Base-by-base conservation (phyloP, 2,329 filamentous ascomycete genomes). In the Fusarium xylarioides region DNA sequence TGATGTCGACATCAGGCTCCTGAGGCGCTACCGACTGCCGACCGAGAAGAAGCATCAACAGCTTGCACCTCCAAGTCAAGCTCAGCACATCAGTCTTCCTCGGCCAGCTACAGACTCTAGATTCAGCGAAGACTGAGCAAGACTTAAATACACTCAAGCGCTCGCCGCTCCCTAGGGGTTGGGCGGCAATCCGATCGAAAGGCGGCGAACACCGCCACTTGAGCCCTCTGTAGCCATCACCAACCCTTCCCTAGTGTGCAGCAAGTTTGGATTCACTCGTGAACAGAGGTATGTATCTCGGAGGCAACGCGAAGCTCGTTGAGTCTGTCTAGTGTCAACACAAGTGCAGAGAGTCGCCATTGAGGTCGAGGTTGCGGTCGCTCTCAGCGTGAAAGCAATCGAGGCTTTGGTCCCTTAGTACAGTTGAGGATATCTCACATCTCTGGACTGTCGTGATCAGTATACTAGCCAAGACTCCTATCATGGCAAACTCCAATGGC, bases 61-160 rank as follows among this genome's bases (percentile, higher is more conserved):
- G 10, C 46, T 46, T 15, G 11, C n/a, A 19, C 11, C 10, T 6
- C 3, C 21, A 30, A 15, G 18, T 15, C 7, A 23, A 7, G 6
- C 11, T 11, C 5, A 32, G 16, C 6, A 11, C 21, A n/a, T 30
- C 15, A 15, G 14, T 5, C 11, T 35, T 7, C 4, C 4, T 23
- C 2, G 7, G 6, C 4, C 16, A 30, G 5, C 1, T 12, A 7
- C 14, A 19, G 15, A 18, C 15, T 35, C 15, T 3, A 32, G 16
- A 37, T 15, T 15, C 21, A 10, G n/a, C 15, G 4, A 44, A 11
- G 1, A 23, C 30, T 4, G 5, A 15, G 5, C 16, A 56, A 18
- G 23, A 19, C 9, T 16, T 16, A 9, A 7, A 26, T 30, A 35
- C 26, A 21, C n/a, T 49, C 23, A 40, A 28, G n/a, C 43, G 26